Evolutionary conservation across 2,329 filamentous ascomycete genomes (phyloP), one percentile per base, ranked within the genome.

Genomic region (Aspergillus felis): DNA sequence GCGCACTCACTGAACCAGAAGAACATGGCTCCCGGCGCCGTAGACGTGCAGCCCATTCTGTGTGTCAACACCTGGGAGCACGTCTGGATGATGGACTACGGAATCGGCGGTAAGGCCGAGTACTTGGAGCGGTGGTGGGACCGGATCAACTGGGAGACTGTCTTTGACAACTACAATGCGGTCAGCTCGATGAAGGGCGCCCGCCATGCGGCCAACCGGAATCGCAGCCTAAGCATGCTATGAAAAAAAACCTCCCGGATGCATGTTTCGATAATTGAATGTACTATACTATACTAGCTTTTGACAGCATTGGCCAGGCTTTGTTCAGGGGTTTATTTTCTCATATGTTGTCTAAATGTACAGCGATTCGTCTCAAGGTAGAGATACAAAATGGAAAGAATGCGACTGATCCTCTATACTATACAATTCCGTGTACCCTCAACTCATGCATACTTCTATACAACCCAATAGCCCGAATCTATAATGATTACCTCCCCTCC

Each of bases 21-120:
- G 66, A 69, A 59, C 55, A 61, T 76, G 51, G 75, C 76, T 3
- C 75, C 72, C 32, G 74, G 76, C 4, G 76, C 74, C 12, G 58
- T 72, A n/a, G 71, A 88, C 51, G 75, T 92, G 35, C 81, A 86
- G 56, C 92, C 93, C 12, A 81, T 97, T 59, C 79, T 99, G 66
- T 97, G 93, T 72, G 83, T 97, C 58, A 97, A 92, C 78, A 96
- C 92, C 4, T 99, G 94, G 94, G 88, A 97, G 80, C 94, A 97
- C 76, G 87, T 89, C 8, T 99, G 90, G 85, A 78, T 97, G 73
- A 83, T 84, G 55, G 92, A 97, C 74, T 97, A 90, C 75, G 88
- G 88, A 4, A 74, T 87, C 56, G 81, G 80, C 48, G 91, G 91
- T 51, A 99, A 97, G 85, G 79, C 81, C 54, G 76, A 79, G 53